Evolutionary conservation across 2,329 filamentous ascomycete genomes (phyloP).

Genomic region (Phyllosticta paracitricarpa): DNA sequence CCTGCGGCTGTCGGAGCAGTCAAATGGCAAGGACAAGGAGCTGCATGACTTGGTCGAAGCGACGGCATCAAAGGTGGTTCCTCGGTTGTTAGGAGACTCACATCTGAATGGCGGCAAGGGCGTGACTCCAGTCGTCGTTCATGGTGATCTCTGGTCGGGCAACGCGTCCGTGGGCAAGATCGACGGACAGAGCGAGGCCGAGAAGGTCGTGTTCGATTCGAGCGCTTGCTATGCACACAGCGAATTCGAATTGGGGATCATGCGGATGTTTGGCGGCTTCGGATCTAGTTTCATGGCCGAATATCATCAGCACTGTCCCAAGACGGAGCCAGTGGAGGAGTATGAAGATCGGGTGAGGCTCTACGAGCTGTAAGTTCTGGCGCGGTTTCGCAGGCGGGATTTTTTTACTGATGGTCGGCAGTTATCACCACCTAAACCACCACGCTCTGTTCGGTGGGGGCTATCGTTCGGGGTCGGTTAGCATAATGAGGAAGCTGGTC

Average conservation of each 20-base stretch:
- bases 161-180: slow-evolving; percentile 64
- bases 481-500: slow-evolving; percentile 66
- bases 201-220: slow-evolving; percentile 77
- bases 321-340: slow-evolving; percentile 69
- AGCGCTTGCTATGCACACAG: slow-evolving; percentile 74
- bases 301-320: slow-evolving; percentile 66
- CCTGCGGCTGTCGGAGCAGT: slow-evolving; percentile 44
- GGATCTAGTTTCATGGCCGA: slow-evolving; percentile 60
- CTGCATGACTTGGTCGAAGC: slow-evolving; percentile 54
- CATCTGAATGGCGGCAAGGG: slow-evolving; percentile 51
- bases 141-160: slow-evolving; percentile 91
- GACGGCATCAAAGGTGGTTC: slow-evolving; percentile 57
- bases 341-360: slow-evolving; percentile 73
- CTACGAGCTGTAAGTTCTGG: slow-evolving; percentile 64
- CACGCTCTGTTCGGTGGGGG: slow-evolving; percentile 73
- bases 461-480: slow-evolving; percentile 65
- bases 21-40: slow-evolving; percentile 54
- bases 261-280: slow-evolving; percentile 95
- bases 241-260: slow-evolving; percentile 88
- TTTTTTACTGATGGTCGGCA: slow-evolving; percentile 21
- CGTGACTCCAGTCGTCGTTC: slow-evolving; percentile 68
- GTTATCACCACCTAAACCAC: slow-evolving; percentile 87
- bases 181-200: slow-evolving; percentile 40
- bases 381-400: neutral
- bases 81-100: slow-evolving; percentile 59